These are phyloP conservation scores for Quercus lobata DNA, from an alignment of 331 rosid species.

Conservation along the genomic window DNA sequence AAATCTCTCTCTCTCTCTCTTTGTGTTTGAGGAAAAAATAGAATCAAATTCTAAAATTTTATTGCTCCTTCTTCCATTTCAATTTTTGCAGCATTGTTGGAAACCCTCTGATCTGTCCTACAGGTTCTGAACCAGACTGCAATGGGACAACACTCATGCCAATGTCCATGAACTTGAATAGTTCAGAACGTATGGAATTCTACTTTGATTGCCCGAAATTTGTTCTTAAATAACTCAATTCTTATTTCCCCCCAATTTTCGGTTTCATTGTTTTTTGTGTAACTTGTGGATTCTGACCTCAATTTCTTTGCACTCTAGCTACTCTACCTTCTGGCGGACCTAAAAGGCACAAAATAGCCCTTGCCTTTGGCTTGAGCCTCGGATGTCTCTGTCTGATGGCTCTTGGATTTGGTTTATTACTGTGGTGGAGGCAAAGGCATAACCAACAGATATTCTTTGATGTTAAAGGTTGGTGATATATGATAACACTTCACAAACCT, in stretches of 20 bases:
- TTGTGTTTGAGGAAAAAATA: not conserved
- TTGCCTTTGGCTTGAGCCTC: conserved; percentile 51
- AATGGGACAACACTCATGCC: conserved; percentile 53
- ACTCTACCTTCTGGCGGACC: conserved; percentile 31
- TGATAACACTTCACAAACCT: not conserved
- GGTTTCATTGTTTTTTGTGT: not conserved
- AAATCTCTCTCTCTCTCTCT: not conserved
- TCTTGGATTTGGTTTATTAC: conserved; percentile 42
- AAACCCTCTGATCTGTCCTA: conserved; percentile 45
- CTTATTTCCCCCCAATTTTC: not conserved
- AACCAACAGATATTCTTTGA: conserved; percentile 55
- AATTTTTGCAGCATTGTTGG: conserved; percentile 47
- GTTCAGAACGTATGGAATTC: conserved; percentile 30
- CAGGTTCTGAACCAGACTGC: conserved; percentile 48
- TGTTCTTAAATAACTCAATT: not conserved
- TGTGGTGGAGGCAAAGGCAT: conserved; percentile 57
- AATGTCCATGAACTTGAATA: conserved; percentile 52
- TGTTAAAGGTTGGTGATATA: conserved; percentile 48
- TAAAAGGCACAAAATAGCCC: conserved; percentile 47
- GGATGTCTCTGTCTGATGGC: conserved; percentile 53
- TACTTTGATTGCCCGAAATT: not conserved
- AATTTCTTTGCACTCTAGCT: conserved; percentile 30
- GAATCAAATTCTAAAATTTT: not conserved
- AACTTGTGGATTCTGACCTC: conserved; percentile 21
- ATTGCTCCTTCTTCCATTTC: not conserved